phyloP scores from a whole-genome alignment of 306 rosid species.

The Biancaea sappan region DNA sequence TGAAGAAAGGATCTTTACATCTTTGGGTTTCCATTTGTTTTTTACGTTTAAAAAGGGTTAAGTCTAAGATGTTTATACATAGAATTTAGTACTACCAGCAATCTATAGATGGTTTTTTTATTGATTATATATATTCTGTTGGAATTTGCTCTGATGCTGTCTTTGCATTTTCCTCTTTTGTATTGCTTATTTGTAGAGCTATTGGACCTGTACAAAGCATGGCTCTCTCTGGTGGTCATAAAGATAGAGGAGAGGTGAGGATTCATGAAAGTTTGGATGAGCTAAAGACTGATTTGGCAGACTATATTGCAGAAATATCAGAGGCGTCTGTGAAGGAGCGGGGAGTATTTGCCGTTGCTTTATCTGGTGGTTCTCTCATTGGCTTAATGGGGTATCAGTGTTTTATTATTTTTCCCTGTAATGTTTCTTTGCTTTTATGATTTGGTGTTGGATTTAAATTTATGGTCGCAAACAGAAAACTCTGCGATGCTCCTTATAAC shows the following conservation, averaged over 20 bases:
- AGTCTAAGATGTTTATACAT: conserved; percentile 23
- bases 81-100: conserved; percentile 9
- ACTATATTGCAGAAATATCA: conserved; percentile 82
- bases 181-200: conserved; percentile 23
- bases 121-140: conserved; percentile 9
- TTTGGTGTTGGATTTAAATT: conserved; percentile 51
- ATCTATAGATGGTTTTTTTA: neutral
- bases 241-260: conserved; percentile 63
- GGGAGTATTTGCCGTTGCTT: conserved; percentile 82
- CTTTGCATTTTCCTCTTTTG: neutral
- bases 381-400: conserved; percentile 90
- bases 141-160: conserved; percentile 28
- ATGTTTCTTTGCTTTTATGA: conserved; percentile 42
- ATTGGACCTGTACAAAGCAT: conserved; percentile 44
- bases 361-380: conserved; percentile 99
- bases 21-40: conserved; percentile 30
- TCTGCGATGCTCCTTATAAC: conserved; percentile 84
- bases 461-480: conserved; percentile 70
- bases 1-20: conserved; percentile 33
- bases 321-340: conserved; percentile 91
- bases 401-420: conserved; percentile 43
- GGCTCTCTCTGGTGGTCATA: conserved; percentile 62
- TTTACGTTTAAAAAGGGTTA: conserved; percentile 29
- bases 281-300: conserved; percentile 83
- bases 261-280: conserved; percentile 91